These are phyloP conservation scores for Aspergillus cavernicola DNA, from an alignment of 495 filamentous ascomycete genomes.

Conservation along the genomic window DNA sequence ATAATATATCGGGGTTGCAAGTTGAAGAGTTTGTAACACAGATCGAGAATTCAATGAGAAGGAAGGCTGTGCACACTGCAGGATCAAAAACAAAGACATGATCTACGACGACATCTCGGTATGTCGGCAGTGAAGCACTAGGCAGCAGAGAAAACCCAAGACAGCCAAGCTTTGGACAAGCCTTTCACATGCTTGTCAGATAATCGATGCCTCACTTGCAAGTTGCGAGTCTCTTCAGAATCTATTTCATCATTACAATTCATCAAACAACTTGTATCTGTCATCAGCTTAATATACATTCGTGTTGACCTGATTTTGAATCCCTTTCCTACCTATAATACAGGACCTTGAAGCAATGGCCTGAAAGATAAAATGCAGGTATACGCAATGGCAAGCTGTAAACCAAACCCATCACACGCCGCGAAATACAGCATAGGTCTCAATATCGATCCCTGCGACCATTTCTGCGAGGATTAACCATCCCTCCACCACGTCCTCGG, in stretches of 20 bases:
- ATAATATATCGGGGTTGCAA: no score
- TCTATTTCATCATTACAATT: no score
- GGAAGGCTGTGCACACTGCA: no score
- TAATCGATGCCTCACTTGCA: no score
- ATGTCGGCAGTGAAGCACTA: not conserved
- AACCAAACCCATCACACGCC: not conserved
- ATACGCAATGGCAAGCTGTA: not conserved
- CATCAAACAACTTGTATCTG: no score
- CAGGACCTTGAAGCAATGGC: not conserved
- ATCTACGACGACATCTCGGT: no score
- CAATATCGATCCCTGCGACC: slow-evolving; percentile 22
- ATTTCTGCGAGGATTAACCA: slow-evolving; percentile 30
- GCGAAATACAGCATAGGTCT: not conserved
- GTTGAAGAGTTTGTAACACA: no score
- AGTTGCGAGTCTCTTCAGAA: no score
- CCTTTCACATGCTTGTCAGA: not conserved
- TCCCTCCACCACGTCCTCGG: slow-evolving; percentile 31
- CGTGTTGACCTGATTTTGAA: not conserved
- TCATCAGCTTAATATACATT: not conserved
- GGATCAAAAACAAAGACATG: no score
- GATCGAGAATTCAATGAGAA: no score
- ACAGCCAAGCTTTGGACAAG: slow-evolving; percentile 16
- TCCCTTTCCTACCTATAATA: not conserved
- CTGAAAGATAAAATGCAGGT: not conserved
- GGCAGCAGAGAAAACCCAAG: slow-evolving; percentile 9